phyloP scores from a whole-genome alignment of 2,329 filamentous ascomycete genomes.

The Verticillium longisporum region DNA sequence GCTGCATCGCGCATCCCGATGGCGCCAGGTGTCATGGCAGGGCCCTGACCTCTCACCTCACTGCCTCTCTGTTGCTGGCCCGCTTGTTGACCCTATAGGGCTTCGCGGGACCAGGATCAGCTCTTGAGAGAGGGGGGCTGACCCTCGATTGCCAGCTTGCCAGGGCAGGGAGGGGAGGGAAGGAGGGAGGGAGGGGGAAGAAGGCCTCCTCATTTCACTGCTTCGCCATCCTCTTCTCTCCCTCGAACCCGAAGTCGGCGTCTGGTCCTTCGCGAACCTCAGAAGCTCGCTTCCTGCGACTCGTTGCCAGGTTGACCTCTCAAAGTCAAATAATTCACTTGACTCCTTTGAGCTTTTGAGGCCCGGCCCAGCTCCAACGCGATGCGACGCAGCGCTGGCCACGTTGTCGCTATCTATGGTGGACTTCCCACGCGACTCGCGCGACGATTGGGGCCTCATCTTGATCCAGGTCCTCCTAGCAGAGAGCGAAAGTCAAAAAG shows the following conservation, averaged over 20 bases:
- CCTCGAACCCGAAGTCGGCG: not conserved
- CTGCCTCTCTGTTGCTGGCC: not conserved
- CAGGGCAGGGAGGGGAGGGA: not conserved
- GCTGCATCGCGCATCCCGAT: not conserved
- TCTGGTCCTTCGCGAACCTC: not conserved
- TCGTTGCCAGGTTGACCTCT: not conserved
- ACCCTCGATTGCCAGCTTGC: not conserved
- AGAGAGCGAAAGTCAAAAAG: not conserved
- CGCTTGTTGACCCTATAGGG: not conserved
- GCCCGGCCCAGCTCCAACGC: not conserved
- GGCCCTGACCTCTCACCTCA: not conserved
- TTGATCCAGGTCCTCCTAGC: too few species aligned
- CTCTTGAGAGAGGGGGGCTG: not conserved
- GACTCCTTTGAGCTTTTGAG: not conserved
- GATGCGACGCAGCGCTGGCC: too few species aligned
- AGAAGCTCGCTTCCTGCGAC: not conserved
- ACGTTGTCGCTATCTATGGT: too few species aligned
- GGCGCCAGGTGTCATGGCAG: not conserved
- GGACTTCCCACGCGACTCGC: too few species aligned
- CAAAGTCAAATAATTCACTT: not conserved
- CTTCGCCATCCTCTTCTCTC: not conserved
- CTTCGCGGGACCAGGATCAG: conserved; percentile 1
- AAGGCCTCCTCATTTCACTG: not conserved
- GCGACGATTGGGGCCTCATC: too few species aligned
- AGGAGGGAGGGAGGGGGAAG: not conserved